Conservation (phyloP, 163 green algal species). For the Trebouxiophyceae sp. region DNA sequence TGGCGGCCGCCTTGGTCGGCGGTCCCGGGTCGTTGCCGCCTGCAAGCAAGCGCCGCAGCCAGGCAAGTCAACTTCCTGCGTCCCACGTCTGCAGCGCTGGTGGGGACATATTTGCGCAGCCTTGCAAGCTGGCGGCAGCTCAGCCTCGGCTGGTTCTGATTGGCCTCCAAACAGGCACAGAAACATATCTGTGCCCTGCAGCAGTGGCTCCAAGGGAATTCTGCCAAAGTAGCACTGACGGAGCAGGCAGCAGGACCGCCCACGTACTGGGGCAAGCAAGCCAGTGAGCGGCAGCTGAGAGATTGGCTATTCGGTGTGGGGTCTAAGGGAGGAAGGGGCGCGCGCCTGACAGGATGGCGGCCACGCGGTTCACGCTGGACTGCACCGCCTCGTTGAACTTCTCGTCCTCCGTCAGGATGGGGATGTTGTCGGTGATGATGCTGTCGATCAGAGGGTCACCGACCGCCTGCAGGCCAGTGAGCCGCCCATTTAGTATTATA, state of each 20-base stretch:
- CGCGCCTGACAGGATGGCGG: slow-evolving; percentile 49
- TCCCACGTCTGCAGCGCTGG: no score
- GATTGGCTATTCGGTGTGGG: background rate
- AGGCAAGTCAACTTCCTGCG: no score
- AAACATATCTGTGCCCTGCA: no score
- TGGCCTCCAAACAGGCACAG: no score
- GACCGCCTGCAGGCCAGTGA: slow-evolving; percentile 52
- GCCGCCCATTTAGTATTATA: no score
- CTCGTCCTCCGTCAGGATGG: slow-evolving; percentile 89
- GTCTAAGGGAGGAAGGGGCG: background rate
- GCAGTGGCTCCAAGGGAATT: no score
- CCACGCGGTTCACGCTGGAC: slow-evolving; percentile 70
- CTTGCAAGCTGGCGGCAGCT: no score
- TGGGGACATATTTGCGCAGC: no score
- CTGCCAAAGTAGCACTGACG: no score
- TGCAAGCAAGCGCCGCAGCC: slow-evolving; percentile 4
- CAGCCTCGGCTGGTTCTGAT: no score
- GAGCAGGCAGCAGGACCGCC: no score
- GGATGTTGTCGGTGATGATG: slow-evolving; percentile 88
- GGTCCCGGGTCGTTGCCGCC: slow-evolving; percentile 50
- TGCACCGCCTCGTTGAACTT: slow-evolving; percentile 95
- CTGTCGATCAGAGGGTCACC: slow-evolving; percentile 88
- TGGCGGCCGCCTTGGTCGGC: slow-evolving; percentile 34
- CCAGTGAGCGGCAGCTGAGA: background rate
- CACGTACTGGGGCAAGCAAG: background rate